Base-by-base conservation (phyloP, 176 grass and related monocot species). In the Bromus sterilis region DNA sequence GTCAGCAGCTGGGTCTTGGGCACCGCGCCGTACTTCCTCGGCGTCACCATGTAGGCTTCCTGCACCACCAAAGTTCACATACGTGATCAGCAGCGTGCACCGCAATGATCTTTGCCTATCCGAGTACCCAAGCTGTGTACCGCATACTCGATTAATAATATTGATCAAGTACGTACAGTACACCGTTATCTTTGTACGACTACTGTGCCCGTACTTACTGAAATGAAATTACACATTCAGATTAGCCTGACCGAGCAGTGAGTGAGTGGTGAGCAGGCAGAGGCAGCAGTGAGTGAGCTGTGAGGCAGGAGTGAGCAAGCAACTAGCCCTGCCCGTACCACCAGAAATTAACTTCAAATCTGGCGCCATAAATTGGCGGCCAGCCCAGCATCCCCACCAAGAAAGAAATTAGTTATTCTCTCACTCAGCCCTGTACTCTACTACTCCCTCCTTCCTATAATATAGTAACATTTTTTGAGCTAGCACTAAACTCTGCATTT, bases 31-130 rank as follows among this genome's bases (percentile, higher is more conserved):
- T 83, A 93, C 85, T 89, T 97, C 74, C 60, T 85, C 1, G 84
- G 28, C 11, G 77, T 87, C 21, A 97, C 94, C 11, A 91, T 65
- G 91, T 93, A 96, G 9, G 90, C 93, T 39, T 96, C 93, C 93
- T 51, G n/a, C n/a, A n/a, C n/a, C n/a, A n/a, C n/a, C n/a, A n/a
- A n/a, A n/a, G n/a, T n/a, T n/a, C n/a, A n/a, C n/a, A n/a, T n/a
- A n/a, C n/a, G n/a, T n/a, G n/a, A n/a, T n/a, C n/a, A n/a, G n/a
- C n/a, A n/a, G n/a, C n/a, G n/a, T n/a, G n/a, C n/a, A n/a, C n/a
- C n/a, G n/a, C n/a, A n/a, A n/a, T n/a, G n/a, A n/a, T n/a, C n/a
- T n/a, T n/a, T n/a, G n/a, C n/a, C n/a, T n/a, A n/a, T n/a, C n/a
- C n/a, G n/a, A n/a, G n/a, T n/a, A n/a, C n/a, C n/a, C n/a, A n/a